Conservation (phyloP, 495 filamentous ascomycete species). For the Hypoxylon rickii region DNA sequence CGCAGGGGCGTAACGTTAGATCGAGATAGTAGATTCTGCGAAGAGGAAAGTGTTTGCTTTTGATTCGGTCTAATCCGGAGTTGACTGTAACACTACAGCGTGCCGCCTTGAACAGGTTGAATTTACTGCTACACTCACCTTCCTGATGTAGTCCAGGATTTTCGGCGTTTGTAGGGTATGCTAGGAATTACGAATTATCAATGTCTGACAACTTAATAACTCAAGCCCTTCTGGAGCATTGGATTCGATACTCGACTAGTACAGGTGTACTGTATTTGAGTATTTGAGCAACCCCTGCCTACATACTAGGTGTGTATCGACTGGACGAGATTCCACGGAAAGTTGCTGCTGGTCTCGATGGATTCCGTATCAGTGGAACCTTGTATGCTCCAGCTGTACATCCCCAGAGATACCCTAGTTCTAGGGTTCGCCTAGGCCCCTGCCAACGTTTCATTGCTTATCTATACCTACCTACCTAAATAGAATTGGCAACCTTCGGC, state of each 20-base stretch:
- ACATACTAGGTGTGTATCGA: conserved; percentile 1
- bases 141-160: conserved; percentile 20
- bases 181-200: background rate
- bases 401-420: background rate
- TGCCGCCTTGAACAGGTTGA: background rate
- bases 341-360: background rate
- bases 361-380: conserved; percentile 20
- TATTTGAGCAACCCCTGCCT: no score
- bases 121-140: conserved; percentile 20
- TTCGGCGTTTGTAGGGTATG: background rate
- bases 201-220: background rate
- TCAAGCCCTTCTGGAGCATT: background rate
- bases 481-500: conserved; percentile 7
- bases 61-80: conserved; percentile 1
- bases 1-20: background rate
- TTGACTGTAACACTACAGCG: background rate
- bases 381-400: background rate
- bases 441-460: conserved; percentile 21
- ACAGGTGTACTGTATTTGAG: background rate
- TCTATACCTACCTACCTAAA: conserved; percentile 1
- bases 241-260: background rate
- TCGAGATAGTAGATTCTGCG: background rate
- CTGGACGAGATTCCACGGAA: conserved; percentile 7
- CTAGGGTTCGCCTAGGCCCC: conserved; percentile 5
- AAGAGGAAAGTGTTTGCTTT: conserved; percentile 5